phyloP scores from a whole-genome alignment of 768 basidiomycete genomes.

The Naematelia encephala region DNA sequence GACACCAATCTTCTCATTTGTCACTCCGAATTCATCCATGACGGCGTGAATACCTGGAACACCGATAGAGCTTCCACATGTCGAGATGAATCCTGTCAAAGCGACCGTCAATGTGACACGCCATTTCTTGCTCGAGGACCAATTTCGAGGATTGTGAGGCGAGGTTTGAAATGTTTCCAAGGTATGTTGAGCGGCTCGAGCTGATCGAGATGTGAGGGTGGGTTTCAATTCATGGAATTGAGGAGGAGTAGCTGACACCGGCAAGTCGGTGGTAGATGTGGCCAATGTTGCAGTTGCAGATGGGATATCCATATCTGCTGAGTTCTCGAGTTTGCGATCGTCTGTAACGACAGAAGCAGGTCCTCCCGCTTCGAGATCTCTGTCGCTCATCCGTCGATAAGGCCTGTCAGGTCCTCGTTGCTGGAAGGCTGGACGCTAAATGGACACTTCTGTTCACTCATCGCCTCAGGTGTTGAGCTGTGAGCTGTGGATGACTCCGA shows the following conservation, averaged over 20 bases:
- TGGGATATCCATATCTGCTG: neutral
- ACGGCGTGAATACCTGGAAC: slow-evolving; percentile 40
- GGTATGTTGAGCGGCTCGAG: slow-evolving; percentile 18
- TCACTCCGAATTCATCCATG: slow-evolving; percentile 31
- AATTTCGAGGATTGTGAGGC: slow-evolving; percentile 34
- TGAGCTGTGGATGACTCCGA: too few species aligned
- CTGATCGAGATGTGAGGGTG: slow-evolving; percentile 15
- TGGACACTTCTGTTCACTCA: too few species aligned
- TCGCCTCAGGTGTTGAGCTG: too few species aligned
- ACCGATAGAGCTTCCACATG: slow-evolving; percentile 34
- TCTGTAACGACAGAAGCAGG: neutral
- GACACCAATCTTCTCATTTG: slow-evolving; percentile 33
- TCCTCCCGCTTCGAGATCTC: neutral
- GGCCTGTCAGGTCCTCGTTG: too few species aligned
- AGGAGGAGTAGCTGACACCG: neutral
- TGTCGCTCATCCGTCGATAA: neutral
- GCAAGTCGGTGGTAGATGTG: neutral
- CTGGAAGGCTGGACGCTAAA: too few species aligned
- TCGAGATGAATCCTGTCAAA: slow-evolving; percentile 42
- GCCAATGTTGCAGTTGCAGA: neutral
- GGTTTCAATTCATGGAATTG: neutral
- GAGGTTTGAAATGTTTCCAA: slow-evolving; percentile 25
- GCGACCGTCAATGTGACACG: slow-evolving; percentile 24
- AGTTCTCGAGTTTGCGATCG: neutral
- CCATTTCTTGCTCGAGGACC: slow-evolving; percentile 32